phyloP scores from a whole-genome alignment of 2,329 filamentous ascomycete genomes.

The Akanthomyces lecanii region DNA sequence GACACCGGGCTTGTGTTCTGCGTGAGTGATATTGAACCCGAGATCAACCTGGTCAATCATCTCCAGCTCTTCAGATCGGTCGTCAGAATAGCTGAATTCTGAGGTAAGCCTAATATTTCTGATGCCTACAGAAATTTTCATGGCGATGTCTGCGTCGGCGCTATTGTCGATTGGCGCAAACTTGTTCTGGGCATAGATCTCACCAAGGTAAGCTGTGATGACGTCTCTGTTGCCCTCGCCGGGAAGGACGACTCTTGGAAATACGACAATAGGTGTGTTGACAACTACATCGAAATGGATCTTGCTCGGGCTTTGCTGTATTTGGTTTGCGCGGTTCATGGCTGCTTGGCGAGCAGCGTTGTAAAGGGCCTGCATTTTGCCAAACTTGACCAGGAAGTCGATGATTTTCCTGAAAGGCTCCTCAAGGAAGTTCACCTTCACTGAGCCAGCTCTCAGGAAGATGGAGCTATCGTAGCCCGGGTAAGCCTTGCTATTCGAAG shows the following conservation, averaged over 20 bases:
- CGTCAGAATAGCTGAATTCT: slow-evolving; percentile 73
- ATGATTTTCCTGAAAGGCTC: slow-evolving; percentile 98
- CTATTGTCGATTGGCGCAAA: slow-evolving; percentile 82
- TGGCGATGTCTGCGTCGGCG: slow-evolving; percentile 68
- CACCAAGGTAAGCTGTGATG: slow-evolving; percentile 88
- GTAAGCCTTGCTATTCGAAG: slow-evolving; percentile 64
- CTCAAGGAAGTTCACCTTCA: slow-evolving; percentile 95
- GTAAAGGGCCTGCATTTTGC: slow-evolving; percentile 98
- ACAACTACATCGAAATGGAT: slow-evolving; percentile 93
- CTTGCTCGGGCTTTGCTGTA: slow-evolving; percentile 84
- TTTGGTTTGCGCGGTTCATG: slow-evolving; percentile 85
- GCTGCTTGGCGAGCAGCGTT: slow-evolving; percentile 95
- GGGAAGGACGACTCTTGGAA: slow-evolving; percentile 72
- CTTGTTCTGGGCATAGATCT: slow-evolving; percentile 94
- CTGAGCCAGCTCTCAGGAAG: slow-evolving; percentile 83
- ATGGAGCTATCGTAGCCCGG: slow-evolving; percentile 94
- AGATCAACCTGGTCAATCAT: slow-evolving; percentile 97
- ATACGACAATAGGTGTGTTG: slow-evolving; percentile 93
- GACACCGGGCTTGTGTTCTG: slow-evolving; percentile 73
- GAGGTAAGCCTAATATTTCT: slow-evolving; percentile 89
- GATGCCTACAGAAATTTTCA: slow-evolving; percentile 87
- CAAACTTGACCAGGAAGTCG: slow-evolving; percentile 96
- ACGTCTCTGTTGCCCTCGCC: slow-evolving; percentile 71
- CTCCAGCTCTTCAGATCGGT: slow-evolving; percentile 77
- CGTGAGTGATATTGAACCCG: slow-evolving; percentile 85